A percentile compares a stretch with the other conserved stretches of the same genome.
phyloP scores from a whole-genome alignment of 177 flowering plant genomes.

The Vitis hybrid region DNA sequence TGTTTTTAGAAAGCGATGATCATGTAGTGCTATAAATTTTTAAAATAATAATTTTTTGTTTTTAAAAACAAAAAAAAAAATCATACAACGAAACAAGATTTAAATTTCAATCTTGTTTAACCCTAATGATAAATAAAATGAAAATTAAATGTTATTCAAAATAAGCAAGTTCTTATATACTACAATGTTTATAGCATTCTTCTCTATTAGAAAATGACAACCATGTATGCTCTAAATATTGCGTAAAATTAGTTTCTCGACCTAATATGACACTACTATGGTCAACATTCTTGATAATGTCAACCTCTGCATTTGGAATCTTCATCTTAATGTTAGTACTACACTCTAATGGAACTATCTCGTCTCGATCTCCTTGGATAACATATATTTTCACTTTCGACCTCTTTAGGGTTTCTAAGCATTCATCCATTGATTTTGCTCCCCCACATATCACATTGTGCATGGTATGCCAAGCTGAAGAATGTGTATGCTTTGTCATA shows the following conservation, averaged over 20 bases:
- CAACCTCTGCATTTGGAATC: slow-evolving; percentile 43
- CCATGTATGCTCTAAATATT: slow-evolving; percentile 55
- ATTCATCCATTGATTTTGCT: slow-evolving; percentile 52
- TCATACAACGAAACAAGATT: no score
- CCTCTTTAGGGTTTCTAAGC: slow-evolving; percentile 35
- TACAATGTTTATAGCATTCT: no score
- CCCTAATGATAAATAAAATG: not conserved
- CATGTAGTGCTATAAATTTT: no score
- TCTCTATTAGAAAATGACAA: not conserved
- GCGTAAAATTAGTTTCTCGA: slow-evolving; percentile 46
- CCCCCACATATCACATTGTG: slow-evolving; percentile 88
- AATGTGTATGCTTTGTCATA: slow-evolving; percentile 75
- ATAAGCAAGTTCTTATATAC: no score
- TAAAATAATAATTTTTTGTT: no score
- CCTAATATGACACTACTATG: slow-evolving; percentile 54
- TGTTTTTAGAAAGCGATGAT: no score
- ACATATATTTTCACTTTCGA: slow-evolving; percentile 32
- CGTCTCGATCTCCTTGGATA: slow-evolving; percentile 65
- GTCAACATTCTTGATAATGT: slow-evolving; percentile 37
- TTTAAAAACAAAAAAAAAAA: no score
- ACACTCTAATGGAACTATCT: slow-evolving; percentile 68
- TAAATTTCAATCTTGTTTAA: not conserved
- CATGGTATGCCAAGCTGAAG: slow-evolving; percentile 92
- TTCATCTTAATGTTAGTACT: slow-evolving; percentile 48
- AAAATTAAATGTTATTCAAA: no score